These are phyloP conservation scores for Crithidia expoeki DNA, from an alignment of 208 protist species.

Conservation along the genomic window DNA sequence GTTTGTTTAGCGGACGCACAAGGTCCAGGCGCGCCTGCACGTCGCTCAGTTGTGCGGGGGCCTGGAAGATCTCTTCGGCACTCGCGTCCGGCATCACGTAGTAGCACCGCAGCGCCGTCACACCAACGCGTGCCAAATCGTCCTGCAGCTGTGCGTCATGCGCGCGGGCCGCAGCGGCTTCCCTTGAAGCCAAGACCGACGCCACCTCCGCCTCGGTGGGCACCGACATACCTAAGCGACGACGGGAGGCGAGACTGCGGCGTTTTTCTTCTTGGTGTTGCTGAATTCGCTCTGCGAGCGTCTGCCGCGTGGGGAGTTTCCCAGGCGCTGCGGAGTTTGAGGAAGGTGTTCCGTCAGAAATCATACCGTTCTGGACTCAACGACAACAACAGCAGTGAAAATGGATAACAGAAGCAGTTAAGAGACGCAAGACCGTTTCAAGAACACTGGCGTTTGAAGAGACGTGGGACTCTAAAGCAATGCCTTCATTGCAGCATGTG, in stretches of 20 bases:
- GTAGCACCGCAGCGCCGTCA: conserved; percentile 15
- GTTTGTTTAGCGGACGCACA: conserved; percentile 28
- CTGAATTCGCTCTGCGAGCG: conserved; percentile 12
- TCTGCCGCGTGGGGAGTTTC: neutral
- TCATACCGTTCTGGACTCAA: neutral
- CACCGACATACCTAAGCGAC: conserved; percentile 2
- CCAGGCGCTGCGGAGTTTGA: neutral
- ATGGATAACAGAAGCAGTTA: neutral
- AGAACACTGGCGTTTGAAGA: no score
- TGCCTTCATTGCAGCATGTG: no score
- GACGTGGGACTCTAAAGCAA: no score
- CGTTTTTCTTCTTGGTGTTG: conserved; percentile 6
- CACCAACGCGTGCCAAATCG: conserved; percentile 11
- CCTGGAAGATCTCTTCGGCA: neutral
- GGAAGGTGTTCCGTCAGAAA: neutral
- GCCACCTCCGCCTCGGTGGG: conserved; percentile 19
- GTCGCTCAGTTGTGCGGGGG: conserved; percentile 27
- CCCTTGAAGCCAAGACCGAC: conserved; percentile 2
- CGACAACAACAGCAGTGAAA: neutral
- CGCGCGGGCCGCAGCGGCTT: neutral
- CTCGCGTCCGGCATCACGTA: conserved; percentile 5
- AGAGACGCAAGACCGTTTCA: no score
- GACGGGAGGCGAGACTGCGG: neutral
- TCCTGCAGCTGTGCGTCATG: conserved; percentile 9
- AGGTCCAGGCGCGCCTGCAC: conserved; percentile 33